Evolutionary conservation across 495 filamentous ascomycete genomes (phyloP).

Genomic region (Talaromyces liani): DNA sequence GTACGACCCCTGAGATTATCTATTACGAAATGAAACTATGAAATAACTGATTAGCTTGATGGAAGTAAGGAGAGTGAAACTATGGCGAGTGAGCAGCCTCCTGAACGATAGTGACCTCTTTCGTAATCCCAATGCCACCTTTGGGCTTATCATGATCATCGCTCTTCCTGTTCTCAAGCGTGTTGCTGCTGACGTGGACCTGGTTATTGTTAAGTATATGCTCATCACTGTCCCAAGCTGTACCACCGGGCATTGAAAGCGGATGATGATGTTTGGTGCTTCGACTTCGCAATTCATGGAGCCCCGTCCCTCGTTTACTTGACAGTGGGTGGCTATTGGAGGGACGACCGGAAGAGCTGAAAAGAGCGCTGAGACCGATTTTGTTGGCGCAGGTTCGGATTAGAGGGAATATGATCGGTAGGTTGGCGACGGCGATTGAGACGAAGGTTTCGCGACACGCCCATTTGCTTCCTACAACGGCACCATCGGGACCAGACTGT

Average conservation of each 20-base stretch:
- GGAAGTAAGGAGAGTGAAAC: neutral
- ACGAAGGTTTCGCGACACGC: slow-evolving; percentile 53
- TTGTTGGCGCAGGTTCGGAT: slow-evolving; percentile 20
- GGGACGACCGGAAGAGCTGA: slow-evolving; percentile 18
- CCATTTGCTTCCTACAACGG: slow-evolving; percentile 43
- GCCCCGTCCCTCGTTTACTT: neutral
- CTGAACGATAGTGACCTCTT: neutral
- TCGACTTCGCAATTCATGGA: neutral
- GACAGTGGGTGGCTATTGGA: neutral
- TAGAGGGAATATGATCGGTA: slow-evolving; percentile 46
- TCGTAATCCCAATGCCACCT: neutral
- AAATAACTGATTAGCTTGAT: no score
- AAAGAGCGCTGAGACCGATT: slow-evolving; percentile 23
- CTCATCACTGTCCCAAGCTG: slow-evolving; percentile 25
- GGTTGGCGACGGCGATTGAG: slow-evolving; percentile 45
- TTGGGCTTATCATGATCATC: neutral
- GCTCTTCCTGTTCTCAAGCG: neutral
- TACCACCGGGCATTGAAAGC: slow-evolving; percentile 29
- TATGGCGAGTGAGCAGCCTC: neutral
- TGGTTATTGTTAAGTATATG: slow-evolving; percentile 14
- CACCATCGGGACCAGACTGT: slow-evolving; percentile 23
- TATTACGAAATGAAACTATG: neutral
- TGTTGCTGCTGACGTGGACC: neutral
- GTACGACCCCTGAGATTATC: no score
- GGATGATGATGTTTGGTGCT: neutral